Conservation (phyloP, 768 basidiomycete species). For the Ramaria rubella region DNA sequence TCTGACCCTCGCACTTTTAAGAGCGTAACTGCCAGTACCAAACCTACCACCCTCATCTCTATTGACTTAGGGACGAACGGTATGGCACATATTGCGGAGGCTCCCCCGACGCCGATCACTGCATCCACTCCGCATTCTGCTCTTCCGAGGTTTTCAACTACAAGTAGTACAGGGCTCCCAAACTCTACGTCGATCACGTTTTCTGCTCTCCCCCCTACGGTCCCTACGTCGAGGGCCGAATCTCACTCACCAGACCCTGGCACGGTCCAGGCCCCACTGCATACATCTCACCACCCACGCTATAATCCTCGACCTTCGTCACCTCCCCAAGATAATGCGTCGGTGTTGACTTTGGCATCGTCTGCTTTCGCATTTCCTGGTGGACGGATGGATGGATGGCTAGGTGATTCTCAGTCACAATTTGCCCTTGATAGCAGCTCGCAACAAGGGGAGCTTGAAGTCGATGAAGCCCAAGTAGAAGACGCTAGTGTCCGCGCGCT, state of each 20-base stretch:
- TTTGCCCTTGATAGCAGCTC: conserved; percentile 50
- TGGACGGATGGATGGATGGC: conserved; percentile 42
- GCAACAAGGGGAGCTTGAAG: conserved; percentile 51
- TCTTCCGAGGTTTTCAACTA: conserved; percentile 6
- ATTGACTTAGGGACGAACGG: conserved; percentile 72
- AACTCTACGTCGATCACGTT: conserved; percentile 64
- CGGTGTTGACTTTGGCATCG: conserved; percentile 86
- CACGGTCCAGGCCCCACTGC: conserved; percentile 74
- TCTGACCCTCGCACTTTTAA: conserved; percentile 77
- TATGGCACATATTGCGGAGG: conserved; percentile 90
- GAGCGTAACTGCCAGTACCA: conserved; percentile 82
- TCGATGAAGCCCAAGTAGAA: conserved; percentile 51
- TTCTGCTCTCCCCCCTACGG: conserved; percentile 55
- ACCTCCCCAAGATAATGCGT: conserved; percentile 88
- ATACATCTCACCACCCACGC: conserved; percentile 88
- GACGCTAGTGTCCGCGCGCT: conserved; percentile 89
- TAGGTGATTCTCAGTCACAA: conserved; percentile 63
- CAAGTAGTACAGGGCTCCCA: conserved; percentile 29
- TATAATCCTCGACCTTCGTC: conserved; percentile 93
- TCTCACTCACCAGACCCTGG: conserved; percentile 23
- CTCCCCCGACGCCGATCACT: conserved; percentile 53
- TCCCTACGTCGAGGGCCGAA: conserved; percentile 32
- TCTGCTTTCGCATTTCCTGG: conserved; percentile 79
- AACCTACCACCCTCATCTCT: conserved; percentile 91
- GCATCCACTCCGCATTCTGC: conserved; percentile 3